phyloP scores from a whole-genome alignment of 2,329 filamentous ascomycete species.

The Ceratocystis ficicola region DNA sequence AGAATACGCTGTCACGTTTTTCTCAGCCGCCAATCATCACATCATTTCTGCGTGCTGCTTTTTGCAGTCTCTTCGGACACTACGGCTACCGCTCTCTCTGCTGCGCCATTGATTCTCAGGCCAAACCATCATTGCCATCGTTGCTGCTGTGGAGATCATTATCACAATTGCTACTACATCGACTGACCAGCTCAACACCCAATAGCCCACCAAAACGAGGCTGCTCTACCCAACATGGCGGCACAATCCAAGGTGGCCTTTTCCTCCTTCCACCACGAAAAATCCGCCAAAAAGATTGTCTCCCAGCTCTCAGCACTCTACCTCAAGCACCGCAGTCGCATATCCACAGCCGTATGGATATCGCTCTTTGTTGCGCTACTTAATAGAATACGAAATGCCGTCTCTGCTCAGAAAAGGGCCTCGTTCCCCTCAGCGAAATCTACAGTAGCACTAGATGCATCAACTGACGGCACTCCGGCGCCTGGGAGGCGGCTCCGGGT shows the following conservation, averaged over 20 bases:
- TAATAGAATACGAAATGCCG: constrained; percentile 81
- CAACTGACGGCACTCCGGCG: constrained; percentile 26
- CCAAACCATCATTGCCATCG: neutral
- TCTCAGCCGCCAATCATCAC: neutral
- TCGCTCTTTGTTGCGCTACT: constrained; percentile 67
- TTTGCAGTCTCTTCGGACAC: neutral
- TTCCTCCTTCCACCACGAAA: constrained; percentile 35
- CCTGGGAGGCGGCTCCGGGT: constrained; percentile 58
- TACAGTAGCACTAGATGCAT: constrained; percentile 35
- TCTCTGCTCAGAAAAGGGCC: constrained; percentile 84
- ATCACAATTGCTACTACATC: neutral
- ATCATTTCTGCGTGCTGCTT: neutral
- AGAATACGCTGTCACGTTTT: no score
- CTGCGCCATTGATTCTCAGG: neutral
- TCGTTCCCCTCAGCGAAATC: constrained; percentile 54
- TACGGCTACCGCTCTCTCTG: neutral
- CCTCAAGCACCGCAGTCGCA: constrained; percentile 64
- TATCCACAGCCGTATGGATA: constrained; percentile 74
- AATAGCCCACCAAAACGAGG: neutral
- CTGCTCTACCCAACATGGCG: constrained; percentile 43
- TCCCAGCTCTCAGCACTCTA: constrained; percentile 60
- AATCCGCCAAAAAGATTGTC: constrained; percentile 52
- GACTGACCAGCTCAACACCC: neutral
- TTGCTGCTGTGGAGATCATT: neutral
- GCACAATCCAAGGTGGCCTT: constrained; percentile 57